Percentiles rank a stretch among this genome's conserved stretches.
phyloP scores from a whole-genome alignment of 306 rosid species.

The Pachyrhizus erosus region DNA sequence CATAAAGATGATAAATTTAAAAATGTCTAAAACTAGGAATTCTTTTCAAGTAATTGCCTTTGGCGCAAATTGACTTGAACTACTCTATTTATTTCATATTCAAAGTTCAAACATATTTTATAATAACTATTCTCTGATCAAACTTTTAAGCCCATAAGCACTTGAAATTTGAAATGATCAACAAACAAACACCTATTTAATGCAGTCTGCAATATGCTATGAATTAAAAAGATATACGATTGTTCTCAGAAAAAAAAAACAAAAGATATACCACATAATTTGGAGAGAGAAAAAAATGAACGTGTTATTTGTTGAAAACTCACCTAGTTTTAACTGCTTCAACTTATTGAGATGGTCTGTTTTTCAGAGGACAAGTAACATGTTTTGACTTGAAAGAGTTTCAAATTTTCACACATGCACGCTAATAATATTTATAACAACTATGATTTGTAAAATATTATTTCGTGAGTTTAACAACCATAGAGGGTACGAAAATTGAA shows the following conservation, averaged over 20 bases:
- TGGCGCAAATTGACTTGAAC: slow-evolving; percentile 46
- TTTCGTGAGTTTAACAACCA: slow-evolving; percentile 35
- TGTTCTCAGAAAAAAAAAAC: too few species aligned
- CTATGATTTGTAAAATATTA: slow-evolving; percentile 6
- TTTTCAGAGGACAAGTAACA: not conserved
- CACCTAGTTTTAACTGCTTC: not conserved
- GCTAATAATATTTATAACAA: not conserved
- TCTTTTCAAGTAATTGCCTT: not conserved
- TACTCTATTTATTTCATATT: slow-evolving; percentile 15
- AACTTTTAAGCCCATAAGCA: slow-evolving; percentile 1
- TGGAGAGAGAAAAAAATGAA: not conserved
- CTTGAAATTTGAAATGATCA: slow-evolving; percentile 39
- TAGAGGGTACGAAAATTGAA: not conserved
- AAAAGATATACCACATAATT: not conserved
- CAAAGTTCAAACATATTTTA: slow-evolving; percentile 44
- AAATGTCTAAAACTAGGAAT: slow-evolving; percentile 3
- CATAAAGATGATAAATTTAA: not conserved
- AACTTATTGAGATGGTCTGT: not conserved
- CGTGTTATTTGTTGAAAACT: not conserved
- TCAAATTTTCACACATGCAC: not conserved
- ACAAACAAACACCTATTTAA: not conserved
- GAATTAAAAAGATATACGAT: not conserved
- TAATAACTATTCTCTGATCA: slow-evolving; percentile 7
- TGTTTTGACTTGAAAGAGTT: slow-evolving; percentile 26
- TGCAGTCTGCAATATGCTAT: not conserved